Evolutionary conservation across 257 asterid genomes (phyloP).

Genomic region (Gynochthodes officinalis): DNA sequence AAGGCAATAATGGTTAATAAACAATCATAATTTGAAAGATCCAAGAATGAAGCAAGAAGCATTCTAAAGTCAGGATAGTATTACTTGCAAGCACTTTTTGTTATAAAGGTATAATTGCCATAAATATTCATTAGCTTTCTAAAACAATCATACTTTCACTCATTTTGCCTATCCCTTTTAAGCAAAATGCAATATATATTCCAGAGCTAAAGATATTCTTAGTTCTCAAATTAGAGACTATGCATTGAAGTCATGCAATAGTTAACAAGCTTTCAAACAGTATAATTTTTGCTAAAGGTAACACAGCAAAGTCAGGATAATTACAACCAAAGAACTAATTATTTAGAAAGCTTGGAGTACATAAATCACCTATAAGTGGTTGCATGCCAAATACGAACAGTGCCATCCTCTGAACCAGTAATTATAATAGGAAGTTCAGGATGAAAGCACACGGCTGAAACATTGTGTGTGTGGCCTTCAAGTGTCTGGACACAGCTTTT

Average conservation of each 20-base stretch:
- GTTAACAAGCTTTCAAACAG: neutral
- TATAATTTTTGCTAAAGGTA: neutral
- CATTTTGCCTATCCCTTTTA: neutral
- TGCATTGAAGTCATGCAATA: neutral
- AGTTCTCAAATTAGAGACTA: neutral
- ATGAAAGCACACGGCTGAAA: slow-evolving; percentile 98
- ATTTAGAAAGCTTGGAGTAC: slow-evolving; percentile 18
- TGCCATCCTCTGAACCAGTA: slow-evolving; percentile 98
- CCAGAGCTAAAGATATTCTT: neutral
- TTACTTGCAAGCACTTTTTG: neutral
- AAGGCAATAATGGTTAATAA: neutral
- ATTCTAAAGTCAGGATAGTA: neutral
- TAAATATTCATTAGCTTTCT: neutral
- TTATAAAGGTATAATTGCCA: neutral
- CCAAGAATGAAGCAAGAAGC: neutral
- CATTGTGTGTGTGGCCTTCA: slow-evolving; percentile 98
- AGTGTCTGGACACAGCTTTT: slow-evolving; percentile 98
- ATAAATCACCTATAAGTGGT: slow-evolving; percentile 79
- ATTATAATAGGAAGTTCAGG: slow-evolving; percentile 98
- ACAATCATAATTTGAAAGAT: neutral
- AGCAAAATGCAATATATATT: neutral
- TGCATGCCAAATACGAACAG: slow-evolving; percentile 99
- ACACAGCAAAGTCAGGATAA: neutral
- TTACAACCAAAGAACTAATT: neutral
- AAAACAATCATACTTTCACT: neutral